Conservation (phyloP, 495 filamentous ascomycete genomes). For the Arthonia radiata region DNA sequence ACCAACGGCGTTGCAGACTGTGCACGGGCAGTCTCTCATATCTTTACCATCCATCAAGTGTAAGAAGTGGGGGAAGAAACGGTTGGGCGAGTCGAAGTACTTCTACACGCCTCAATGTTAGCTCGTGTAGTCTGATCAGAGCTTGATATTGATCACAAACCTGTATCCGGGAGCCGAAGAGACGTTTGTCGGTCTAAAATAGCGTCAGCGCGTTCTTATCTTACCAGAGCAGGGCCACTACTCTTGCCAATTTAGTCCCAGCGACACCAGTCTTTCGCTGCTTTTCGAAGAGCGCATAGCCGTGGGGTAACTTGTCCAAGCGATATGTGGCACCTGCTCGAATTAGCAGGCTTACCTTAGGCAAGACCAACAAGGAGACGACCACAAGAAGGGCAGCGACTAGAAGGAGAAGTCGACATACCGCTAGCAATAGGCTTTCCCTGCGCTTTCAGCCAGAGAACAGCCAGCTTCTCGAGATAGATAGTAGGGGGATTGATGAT, state of each 20-base stretch:
- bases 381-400: background rate
- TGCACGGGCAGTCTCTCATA: constrained; percentile 17
- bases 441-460: constrained; percentile 9
- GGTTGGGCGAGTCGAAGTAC: constrained; percentile 23
- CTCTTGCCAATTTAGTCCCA: too few species aligned
- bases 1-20: constrained; percentile 10
- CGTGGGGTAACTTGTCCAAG: constrained; percentile 27
- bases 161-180: constrained; percentile 31
- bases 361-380: background rate
- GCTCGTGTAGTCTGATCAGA: too few species aligned
- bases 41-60: constrained; percentile 25
- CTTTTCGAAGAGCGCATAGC: constrained; percentile 24
- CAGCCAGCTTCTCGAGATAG: constrained; percentile 12
- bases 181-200: constrained; percentile 25
- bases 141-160: too few species aligned
- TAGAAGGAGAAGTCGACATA: constrained; percentile 1
- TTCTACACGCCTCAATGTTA: too few species aligned
- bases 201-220: too few species aligned
- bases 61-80: constrained; percentile 33
- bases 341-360: background rate
- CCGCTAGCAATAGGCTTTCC: constrained; percentile 5
- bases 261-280: too few species aligned
- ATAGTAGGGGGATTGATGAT: constrained; percentile 8
- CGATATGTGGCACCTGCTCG: constrained; percentile 19
- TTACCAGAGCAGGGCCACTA: too few species aligned